Evolutionary conservation across 2,329 filamentous ascomycete species (phyloP), one percentile per base, ranked within the genome.

Genomic region (Pyricularia sp.): DNA sequence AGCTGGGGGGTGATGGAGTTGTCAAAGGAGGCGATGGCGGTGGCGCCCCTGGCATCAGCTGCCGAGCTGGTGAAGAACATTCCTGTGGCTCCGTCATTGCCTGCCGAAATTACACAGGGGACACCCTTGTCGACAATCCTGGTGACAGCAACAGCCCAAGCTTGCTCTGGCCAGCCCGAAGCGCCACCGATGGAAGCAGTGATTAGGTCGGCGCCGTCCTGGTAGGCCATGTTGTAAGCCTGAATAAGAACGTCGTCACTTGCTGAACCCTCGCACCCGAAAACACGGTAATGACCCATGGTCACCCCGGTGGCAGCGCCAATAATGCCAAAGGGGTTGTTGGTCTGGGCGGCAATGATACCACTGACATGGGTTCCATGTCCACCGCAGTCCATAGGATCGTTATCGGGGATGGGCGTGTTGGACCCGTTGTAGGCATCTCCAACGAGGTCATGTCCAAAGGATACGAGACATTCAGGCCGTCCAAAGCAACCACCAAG

Each of bases 321-420:
- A 20, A 83, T 84, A 72, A 88, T 85, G n/a, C 83, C 83, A 55
- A 71, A 71, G 3, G 68, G 75, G 73, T 87, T 82, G 71, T 87
- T 81, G 64, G 77, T 75, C 74, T 88, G 84, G 1, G 86, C 87
- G 2, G 86, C 88, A 64, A 90, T 83, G 70, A 87, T 89, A 36
- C 88, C 88, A 1, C 86, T 82, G 28, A 88, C 85, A 75, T 88
- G 86, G 0, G 85, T 87, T 33, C 88, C 87, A 75, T 90, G 87
- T 2, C 87, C 87, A 2, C 74, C 77, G 72, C 85, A 87, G 70
- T 83, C 84, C 73, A 85, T 84, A 2, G 86, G 87, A 71, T 86
- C 83, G 2, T 76, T 64, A 71, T 84, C 84, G 1, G 84, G 83
- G 0, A 77, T 70, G 10, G 81, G 80, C 1, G 73, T 77, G 71